These are phyloP conservation scores for Cylindrodendrum hubeiense DNA, from an alignment of 2,329 filamentous ascomycete genomes.

Conservation along the genomic window DNA sequence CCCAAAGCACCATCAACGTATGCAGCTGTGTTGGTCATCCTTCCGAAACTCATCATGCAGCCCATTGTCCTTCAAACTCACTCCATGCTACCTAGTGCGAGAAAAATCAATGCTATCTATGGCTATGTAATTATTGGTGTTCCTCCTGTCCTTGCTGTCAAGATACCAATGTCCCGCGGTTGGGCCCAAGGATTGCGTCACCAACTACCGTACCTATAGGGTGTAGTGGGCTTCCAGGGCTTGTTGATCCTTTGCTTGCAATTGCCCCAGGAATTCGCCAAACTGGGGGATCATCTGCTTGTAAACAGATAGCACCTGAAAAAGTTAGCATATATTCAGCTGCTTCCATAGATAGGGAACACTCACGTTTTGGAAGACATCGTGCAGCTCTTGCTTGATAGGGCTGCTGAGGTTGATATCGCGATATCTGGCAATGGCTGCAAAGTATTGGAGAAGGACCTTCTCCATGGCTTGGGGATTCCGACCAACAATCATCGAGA, in stretches of 20 bases:
- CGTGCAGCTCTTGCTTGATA: constrained; percentile 74
- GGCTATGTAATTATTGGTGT: constrained; percentile 44
- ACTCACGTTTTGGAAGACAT: constrained; percentile 82
- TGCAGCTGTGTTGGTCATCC: constrained; percentile 30
- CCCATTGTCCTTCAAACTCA: constrained; percentile 22
- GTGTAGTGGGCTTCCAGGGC: constrained; percentile 62
- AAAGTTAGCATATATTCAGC: constrained; percentile 16
- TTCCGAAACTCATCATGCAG: constrained; percentile 34
- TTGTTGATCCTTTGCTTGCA: constrained; percentile 64
- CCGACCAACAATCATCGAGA: constrained; percentile 83
- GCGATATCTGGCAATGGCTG: constrained; percentile 83
- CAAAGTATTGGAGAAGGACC: constrained; percentile 84
- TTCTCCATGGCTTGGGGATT: constrained; percentile 96
- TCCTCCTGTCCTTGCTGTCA: constrained; percentile 20
- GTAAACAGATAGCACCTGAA: constrained; percentile 66
- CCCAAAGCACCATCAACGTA: constrained; percentile 3
- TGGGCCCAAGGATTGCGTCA: background rate
- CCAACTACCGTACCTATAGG: constrained; percentile 45
- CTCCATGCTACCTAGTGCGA: constrained; percentile 42
- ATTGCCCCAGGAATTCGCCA: constrained; percentile 64
- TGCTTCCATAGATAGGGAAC: background rate
- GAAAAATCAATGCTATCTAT: constrained; percentile 47
- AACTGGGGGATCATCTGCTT: constrained; percentile 72
- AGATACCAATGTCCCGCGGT: constrained; percentile 13
- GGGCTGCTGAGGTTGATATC: constrained; percentile 71